These are phyloP conservation scores for Metschnikowia borealis DNA, from an alignment of 805 yeast genomes.

Conservation along the genomic window DNA sequence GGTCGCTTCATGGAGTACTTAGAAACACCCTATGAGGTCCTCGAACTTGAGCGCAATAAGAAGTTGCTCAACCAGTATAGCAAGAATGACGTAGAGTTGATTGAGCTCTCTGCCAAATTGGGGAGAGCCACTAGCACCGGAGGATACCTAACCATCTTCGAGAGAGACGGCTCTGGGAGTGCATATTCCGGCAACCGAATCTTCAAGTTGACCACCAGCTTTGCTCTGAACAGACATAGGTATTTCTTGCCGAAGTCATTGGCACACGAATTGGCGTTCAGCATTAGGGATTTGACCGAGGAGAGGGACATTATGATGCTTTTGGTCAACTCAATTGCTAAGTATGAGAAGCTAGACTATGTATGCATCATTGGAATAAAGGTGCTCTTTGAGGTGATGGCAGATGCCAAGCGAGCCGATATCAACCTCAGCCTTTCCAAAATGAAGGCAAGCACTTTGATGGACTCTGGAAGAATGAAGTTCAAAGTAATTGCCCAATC, in stretches of 20 bases:
- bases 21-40: constrained; percentile 27
- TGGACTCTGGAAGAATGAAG: constrained; percentile 13
- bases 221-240: constrained; percentile 1
- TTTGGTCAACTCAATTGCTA: not conserved
- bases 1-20: constrained; percentile 41
- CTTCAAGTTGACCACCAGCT: constrained; percentile 34
- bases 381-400: not conserved
- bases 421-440: not conserved
- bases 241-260: constrained; percentile 33
- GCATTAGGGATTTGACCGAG: not conserved
- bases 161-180: constrained; percentile 61
- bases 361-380: constrained; percentile 1
- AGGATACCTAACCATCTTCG: constrained; percentile 44
- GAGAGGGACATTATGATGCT: not conserved
- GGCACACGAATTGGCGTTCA: not conserved
- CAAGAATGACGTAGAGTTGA: constrained; percentile 22
- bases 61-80: constrained; percentile 7
- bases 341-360: not conserved
- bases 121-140: constrained; percentile 58
- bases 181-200: constrained; percentile 51
- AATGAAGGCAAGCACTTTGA: not conserved
- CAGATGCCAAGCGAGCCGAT: not conserved
- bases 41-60: constrained; percentile 7
- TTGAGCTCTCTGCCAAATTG: constrained; percentile 32
- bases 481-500: constrained; percentile 45